Evolutionary conservation across 176 grass and related monocot species (phyloP).

Genomic region (Thalia dealbata): DNA sequence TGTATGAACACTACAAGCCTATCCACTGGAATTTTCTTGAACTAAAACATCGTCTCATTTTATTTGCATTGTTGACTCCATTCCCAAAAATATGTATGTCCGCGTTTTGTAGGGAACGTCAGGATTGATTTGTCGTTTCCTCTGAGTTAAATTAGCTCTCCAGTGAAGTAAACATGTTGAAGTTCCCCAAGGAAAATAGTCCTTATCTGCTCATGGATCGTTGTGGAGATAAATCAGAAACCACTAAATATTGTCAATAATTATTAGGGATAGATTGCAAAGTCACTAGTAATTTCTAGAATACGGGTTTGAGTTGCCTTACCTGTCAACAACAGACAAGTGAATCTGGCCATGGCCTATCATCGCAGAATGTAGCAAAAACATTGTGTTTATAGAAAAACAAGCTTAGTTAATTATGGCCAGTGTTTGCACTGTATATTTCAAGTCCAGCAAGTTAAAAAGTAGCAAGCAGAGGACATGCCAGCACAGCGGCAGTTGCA

Average conservation of each 20-base stretch:
- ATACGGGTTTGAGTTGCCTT: neutral
- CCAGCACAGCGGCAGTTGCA: conserved; percentile 50
- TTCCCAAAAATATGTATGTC: neutral
- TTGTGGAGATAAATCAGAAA: neutral
- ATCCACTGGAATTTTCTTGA: too few relatives aligned
- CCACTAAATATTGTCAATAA: neutral
- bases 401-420: neutral
- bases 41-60: too few relatives aligned
- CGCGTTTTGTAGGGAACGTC: neutral
- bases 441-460: neutral
- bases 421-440: neutral
- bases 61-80: neutral
- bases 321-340: conserved; percentile 80
- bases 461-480: conserved; percentile 19
- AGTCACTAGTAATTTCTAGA: too few relatives aligned
- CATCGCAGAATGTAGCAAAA: conserved; percentile 13
- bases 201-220: conserved; percentile 38
- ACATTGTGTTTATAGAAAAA: neutral
- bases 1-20: too few relatives aligned
- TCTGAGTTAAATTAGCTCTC: conserved; percentile 17
- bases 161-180: conserved; percentile 66
- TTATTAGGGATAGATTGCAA: neutral
- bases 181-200: conserved; percentile 87
- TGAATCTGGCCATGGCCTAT: conserved; percentile 75
- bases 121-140: conserved; percentile 30